Percentiles rank a stretch among this genome's conserved stretches.
phyloP scores from a whole-genome alignment of 169 alveolate species.

The Eimeria brunetti region DNA sequence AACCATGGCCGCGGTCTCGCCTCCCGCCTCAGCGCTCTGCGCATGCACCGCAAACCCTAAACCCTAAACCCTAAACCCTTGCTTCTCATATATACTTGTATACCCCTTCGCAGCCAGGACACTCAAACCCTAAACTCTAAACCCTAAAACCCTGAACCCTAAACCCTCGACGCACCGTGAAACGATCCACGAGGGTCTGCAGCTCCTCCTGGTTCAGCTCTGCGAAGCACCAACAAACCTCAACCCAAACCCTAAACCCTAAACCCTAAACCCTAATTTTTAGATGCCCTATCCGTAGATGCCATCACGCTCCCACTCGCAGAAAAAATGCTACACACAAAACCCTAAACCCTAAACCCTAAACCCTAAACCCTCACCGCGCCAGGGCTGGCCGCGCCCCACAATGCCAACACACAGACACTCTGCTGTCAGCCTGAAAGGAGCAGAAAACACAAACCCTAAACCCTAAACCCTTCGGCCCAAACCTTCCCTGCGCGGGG shows the following conservation, averaged over 20 bases:
- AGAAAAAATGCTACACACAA: background rate
- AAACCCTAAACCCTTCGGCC: slow-evolving; percentile 4
- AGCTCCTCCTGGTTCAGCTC: slow-evolving; percentile 68
- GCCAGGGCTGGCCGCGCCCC: slow-evolving; percentile 81
- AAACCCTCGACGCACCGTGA: slow-evolving; percentile 20
- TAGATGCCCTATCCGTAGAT: background rate
- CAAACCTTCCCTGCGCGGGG: too few relatives aligned
- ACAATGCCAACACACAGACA: slow-evolving; percentile 78
- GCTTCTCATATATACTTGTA: too few relatives aligned
- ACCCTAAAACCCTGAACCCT: slow-evolving; percentile 47
- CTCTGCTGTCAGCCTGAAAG: slow-evolving; percentile 79
- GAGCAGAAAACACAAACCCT: slow-evolving; percentile 3
- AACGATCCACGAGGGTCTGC: slow-evolving; percentile 54
- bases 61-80: slow-evolving; percentile 10
- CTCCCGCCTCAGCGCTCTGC: slow-evolving; percentile 54
- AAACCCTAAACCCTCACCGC: slow-evolving; percentile 73
- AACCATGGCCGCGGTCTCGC: slow-evolving; percentile 44
- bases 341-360: slow-evolving; percentile 14
- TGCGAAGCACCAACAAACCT: background rate
- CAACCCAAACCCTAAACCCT: slow-evolving; percentile 32
- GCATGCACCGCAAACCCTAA: slow-evolving; percentile 15
- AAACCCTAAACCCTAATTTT: slow-evolving; percentile 13
- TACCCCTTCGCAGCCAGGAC: background rate
- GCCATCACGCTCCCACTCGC: background rate
- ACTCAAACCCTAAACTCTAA: background rate